Base-by-base conservation (phyloP, 257 asterid genomes). In the Solanum corneliomulleri region DNA sequence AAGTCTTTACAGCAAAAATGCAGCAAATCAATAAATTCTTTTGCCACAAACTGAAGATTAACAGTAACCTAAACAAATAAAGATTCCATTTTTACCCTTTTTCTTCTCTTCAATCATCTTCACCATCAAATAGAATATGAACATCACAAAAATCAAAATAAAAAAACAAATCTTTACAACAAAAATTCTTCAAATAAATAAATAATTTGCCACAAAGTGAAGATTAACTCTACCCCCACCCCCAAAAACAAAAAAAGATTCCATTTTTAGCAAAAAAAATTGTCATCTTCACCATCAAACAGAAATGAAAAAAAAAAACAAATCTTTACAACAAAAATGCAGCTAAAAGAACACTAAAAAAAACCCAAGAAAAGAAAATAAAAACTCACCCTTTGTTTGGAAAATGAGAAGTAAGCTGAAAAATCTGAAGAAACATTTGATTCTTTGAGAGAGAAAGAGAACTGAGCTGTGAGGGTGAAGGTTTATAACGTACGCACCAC, bases 401-500 rank as follows among this genome's bases (percentile, higher is more conserved):
- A 72, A 78, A 49, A 44, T 68, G 81, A 69, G 37, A 31, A 68
- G 25, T 20, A 41, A 64, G 74, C 41, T 68, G 62, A 82, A 86
- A 78, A 71, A 16, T 83, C 60, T 52, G 64, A 66, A 86, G 68
- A 83, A 87, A 21, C 89, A 86, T 85, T 86, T 58, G 76, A 42
- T 78, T 47, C 21, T 60, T 29, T 84, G 82, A 37, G 71, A 60
- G 29, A 69, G 82, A 71, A 15, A 75, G 83, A 66, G 71, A 83
- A 52, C 33, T 82, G 66, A 88, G 78, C 23, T 25, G 70, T 42
- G 89, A 58, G 92, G 87, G 90, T 89, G 89, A 90, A 84, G 90
- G 88, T 86, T 88, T 77, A 87, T 75, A 89, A 91, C 86, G 84
- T 81, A 87, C 78, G 86, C 76, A 78, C 52, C 29, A 33, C 52